These are phyloP conservation scores for Dentiscutata heterogama DNA, from an alignment of 371 early-diverging fungal genomes.

Conservation along the genomic window DNA sequence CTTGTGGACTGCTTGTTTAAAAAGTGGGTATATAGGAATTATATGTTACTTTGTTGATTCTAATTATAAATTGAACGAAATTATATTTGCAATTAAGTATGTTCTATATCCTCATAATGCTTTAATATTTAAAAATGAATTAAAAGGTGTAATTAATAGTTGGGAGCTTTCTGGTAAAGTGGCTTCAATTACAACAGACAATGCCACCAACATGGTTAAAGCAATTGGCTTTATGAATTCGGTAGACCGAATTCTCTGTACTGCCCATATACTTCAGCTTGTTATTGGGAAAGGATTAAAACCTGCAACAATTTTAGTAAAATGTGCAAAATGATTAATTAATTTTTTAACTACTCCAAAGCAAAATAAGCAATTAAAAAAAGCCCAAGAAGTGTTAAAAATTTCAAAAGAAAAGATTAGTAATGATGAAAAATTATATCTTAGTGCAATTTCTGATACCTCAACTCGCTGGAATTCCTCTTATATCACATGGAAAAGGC, in stretches of 20 bases:
- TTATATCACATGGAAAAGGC: too few relatives aligned
- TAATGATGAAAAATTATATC: neutral
- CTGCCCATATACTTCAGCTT: neutral
- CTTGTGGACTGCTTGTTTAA: neutral
- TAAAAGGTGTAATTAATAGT: neutral
- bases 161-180: neutral
- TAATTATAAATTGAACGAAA: slow-evolving; percentile 2
- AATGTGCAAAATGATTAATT: neutral
- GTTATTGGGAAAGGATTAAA: neutral
- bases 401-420: neutral
- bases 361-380: neutral
- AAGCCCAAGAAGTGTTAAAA: neutral
- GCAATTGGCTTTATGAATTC: neutral
- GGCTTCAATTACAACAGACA: slow-evolving; percentile 4
- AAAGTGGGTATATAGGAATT: neutral
- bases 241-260: neutral
- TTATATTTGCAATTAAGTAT: neutral
- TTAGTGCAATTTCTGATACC: too few relatives aligned
- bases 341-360: slow-evolving; percentile 5
- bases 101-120: neutral
- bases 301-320: neutral
- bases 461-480: too few relatives aligned
- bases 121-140: neutral
- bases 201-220: neutral
- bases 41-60: neutral